phyloP scores from a whole-genome alignment of 257 asterid genomes.

The Gentiana straminea region DNA sequence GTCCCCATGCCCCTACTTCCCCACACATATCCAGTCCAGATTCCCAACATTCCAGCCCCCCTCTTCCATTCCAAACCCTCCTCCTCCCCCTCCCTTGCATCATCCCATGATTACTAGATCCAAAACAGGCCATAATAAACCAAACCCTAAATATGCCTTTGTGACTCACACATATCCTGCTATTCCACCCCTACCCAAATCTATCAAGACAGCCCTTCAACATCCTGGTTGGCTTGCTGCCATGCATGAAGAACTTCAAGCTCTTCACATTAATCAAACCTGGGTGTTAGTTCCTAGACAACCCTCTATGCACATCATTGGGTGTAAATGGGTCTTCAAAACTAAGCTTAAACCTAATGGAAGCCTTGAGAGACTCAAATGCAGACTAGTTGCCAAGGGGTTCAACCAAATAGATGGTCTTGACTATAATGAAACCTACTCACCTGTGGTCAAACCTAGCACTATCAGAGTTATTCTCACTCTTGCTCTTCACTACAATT shows the following conservation, averaged over 20 bases:
- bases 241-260: background rate
- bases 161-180: background rate
- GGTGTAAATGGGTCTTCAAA: background rate
- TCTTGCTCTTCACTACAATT: background rate
- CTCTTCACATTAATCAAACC: background rate
- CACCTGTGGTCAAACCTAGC: background rate
- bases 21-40: too few species aligned
- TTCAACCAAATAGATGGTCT: background rate
- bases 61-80: too few species aligned
- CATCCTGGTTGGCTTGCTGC: background rate
- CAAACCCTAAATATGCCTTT: background rate
- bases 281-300: background rate
- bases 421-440: background rate
- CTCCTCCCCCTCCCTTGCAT: background rate
- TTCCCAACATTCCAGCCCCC: too few species aligned
- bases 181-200: background rate
- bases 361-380: background rate
- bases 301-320: background rate
- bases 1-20: too few species aligned
- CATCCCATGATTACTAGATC: background rate
- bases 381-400: background rate
- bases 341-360: background rate
- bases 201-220: background rate
- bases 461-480: background rate
- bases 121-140: background rate